Conservation (phyloP, 164 flowering plant genomes). For the Protea cynaroides region DNA sequence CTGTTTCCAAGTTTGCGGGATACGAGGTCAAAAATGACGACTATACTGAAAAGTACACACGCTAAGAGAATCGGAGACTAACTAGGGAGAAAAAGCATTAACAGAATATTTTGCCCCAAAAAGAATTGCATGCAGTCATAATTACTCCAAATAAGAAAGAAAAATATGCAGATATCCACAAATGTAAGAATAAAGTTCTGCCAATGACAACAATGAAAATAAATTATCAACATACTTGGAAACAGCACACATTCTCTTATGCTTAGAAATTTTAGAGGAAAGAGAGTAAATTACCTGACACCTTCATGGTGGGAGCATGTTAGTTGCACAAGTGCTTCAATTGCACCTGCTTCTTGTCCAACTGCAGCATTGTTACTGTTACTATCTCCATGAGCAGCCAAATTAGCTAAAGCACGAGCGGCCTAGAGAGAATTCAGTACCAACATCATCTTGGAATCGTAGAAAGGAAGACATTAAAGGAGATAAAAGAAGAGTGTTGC, state of each 20-base stretch:
- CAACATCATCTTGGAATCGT: background rate
- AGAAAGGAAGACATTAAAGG: background rate
- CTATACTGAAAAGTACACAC: too few relatives aligned
- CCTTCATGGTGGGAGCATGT: slow-evolving; percentile 93
- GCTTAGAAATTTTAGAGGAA: background rate
- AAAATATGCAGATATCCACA: too few relatives aligned
- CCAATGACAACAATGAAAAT: background rate
- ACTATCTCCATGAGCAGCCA: slow-evolving; percentile 99
- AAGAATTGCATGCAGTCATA: too few relatives aligned
- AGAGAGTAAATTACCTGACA: slow-evolving; percentile 56
- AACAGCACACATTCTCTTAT: background rate
- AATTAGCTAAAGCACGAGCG: slow-evolving; percentile 98
- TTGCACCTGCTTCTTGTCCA: slow-evolving; percentile 96
- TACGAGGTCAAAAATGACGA: too few relatives aligned
- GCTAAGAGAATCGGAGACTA: too few relatives aligned
- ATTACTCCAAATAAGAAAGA: too few relatives aligned
- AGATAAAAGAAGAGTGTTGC: too few relatives aligned
- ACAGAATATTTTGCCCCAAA: too few relatives aligned
- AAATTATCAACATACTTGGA: background rate
- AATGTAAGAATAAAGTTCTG: too few relatives aligned
- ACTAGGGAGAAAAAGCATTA: too few relatives aligned
- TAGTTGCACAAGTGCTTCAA: slow-evolving; percentile 93
- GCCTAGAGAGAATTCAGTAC: slow-evolving; percentile 42
- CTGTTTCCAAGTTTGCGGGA: too few relatives aligned
- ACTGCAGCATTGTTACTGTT: slow-evolving; percentile 93